Conservation (phyloP, 345 rosid genomes). For the Ceriops tagal region DNA sequence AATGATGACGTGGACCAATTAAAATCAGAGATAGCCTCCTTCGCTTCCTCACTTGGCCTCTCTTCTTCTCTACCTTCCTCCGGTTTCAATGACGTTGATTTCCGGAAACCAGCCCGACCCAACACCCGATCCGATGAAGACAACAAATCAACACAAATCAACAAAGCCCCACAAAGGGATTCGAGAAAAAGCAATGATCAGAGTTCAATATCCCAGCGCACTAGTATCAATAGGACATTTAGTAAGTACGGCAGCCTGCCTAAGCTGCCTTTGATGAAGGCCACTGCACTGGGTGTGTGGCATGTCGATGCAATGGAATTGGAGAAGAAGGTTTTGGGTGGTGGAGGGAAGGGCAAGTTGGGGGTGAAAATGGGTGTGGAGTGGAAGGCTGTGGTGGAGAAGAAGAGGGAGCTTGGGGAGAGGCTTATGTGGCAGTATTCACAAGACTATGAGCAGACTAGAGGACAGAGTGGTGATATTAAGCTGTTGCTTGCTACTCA, state of each 20-base stretch:
- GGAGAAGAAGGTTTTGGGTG: slow-evolving; percentile 64
- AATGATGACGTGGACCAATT: slow-evolving; percentile 34
- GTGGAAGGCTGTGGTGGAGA: slow-evolving; percentile 50
- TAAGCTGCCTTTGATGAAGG: slow-evolving; percentile 69
- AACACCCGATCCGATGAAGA: not conserved
- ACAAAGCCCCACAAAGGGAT: not conserved
- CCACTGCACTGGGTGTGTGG: slow-evolving; percentile 67
- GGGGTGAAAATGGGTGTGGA: slow-evolving; percentile 42
- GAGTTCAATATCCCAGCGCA: slow-evolving; percentile 12
- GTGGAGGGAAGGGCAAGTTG: slow-evolving; percentile 21
- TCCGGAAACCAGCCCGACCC: slow-evolving; percentile 44
- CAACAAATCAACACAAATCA: too few relatives aligned
- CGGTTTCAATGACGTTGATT: slow-evolving; percentile 72
- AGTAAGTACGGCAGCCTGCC: slow-evolving; percentile 58
- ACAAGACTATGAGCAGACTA: slow-evolving; percentile 54
- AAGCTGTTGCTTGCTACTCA: slow-evolving; percentile 84
- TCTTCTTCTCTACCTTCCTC: slow-evolving; percentile 48
- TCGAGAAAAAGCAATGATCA: not conserved
- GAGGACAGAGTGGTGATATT: slow-evolving; percentile 77
- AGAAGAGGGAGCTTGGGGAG: slow-evolving; percentile 77
- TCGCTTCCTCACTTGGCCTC: slow-evolving; percentile 77
- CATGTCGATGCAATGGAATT: slow-evolving; percentile 64
- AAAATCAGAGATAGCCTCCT: slow-evolving; percentile 68
- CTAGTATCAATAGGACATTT: slow-evolving; percentile 19
- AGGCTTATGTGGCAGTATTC: slow-evolving; percentile 74